Evolutionary conservation across 2,329 filamentous ascomycete species (phyloP), one percentile per base, ranked within the genome.

Genomic region (Alternaria tenuissima): DNA sequence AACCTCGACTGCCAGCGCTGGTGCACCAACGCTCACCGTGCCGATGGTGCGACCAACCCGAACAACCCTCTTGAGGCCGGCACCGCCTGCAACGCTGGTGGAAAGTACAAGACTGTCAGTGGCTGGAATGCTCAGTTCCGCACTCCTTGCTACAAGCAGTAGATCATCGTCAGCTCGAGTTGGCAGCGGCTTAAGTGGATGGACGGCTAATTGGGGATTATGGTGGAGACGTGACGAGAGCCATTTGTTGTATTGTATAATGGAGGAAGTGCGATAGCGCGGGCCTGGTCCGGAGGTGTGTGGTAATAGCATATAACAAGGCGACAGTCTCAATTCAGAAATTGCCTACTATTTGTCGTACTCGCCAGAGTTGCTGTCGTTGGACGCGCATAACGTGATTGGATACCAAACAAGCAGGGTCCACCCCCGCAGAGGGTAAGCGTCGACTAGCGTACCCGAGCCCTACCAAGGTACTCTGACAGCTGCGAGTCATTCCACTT

Each of bases 1-100:
- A 28, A 55, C 32, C 52, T 55, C 32, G 52, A 55, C 52, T 55
- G 52, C 52, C 42, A 48, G 32, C 52, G 52, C 52, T 55, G 52
- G 52, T 55, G 52, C 53, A 56, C 53, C 9, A 49, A 56, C 36
- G 54, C 44, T 38, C 54, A 42, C 44, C 54, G 44, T 28, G 44
- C 44, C 20, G 54, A 51, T 20, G 44, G 36, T 36, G 36, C 36
- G 28, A 56, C 44, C 5, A 51, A 55, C 24, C 52, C 52, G 7
- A 39, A 30, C 22, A 55, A 55, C 43, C 52, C 52, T 55, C 52
- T 55, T 48, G 43, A 48, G 43, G 52, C 30, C 43, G 52, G 52
- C 26, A 49, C 44, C 46, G 44, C 36, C 28, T 56, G 54, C 54
- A 34, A 34, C 28, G 36, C 54, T 41, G 38, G 28, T 42, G 54